These are phyloP conservation scores for Cutaneotrichosporon arboriforme DNA, from an alignment of 1,284 basidiomycete genomes.

Conservation along the genomic window DNA sequence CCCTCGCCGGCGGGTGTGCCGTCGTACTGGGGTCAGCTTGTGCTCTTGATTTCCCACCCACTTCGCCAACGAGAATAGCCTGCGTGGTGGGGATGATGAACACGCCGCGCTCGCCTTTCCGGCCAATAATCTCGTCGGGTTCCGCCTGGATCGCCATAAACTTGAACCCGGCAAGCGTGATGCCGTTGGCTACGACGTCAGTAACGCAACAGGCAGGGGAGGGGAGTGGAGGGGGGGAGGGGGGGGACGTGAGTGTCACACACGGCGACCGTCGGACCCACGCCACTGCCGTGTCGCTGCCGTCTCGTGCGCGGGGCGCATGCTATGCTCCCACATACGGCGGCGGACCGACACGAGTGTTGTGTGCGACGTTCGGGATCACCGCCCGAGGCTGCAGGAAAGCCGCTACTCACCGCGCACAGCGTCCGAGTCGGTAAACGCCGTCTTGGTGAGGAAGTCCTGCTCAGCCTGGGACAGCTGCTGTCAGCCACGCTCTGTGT, in stretches of 20 bases:
- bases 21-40: conserved; percentile 52
- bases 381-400: too few relatives aligned
- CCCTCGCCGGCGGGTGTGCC: conserved; percentile 61
- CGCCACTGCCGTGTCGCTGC: too few relatives aligned
- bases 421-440: conserved; percentile 53
- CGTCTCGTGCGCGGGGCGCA: too few relatives aligned
- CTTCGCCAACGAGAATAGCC: conserved; percentile 73
- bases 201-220: not conserved
- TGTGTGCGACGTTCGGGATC: too few relatives aligned
- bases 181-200: conserved; percentile 53
- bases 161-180: conserved; percentile 69
- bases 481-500: conserved; percentile 6
- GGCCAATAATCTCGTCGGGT: conserved; percentile 65
- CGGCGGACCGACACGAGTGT: too few relatives aligned
- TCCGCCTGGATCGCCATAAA: conserved; percentile 68
- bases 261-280: too few relatives aligned
- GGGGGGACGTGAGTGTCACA: not conserved
- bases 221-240: not conserved
- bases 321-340: too few relatives aligned
- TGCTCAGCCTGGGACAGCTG: conserved; percentile 75
- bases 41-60: too few relatives aligned
- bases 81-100: conserved; percentile 82
- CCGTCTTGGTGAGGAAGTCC: conserved; percentile 56
- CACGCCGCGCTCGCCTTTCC: conserved; percentile 70
- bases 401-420: conserved; percentile 48